Percentiles rank a stretch among this genome's conserved stretches.
Conservation (phyloP, 1,284 basidiomycete species). For the Moesziomyces sp. region DNA sequence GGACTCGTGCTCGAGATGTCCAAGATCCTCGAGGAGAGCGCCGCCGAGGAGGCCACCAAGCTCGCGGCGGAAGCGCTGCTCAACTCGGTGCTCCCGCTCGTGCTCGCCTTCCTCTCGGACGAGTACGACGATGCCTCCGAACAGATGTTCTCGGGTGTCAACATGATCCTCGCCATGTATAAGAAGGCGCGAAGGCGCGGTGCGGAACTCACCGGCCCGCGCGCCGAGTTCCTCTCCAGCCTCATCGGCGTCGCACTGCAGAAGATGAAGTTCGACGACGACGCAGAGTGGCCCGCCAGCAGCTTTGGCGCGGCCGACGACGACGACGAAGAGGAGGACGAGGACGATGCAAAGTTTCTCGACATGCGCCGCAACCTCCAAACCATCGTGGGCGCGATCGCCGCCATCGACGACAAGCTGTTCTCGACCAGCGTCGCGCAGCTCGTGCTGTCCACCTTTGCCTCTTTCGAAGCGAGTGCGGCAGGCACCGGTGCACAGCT, state of each 20-base stretch:
- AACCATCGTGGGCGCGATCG: conserved; percentile 81
- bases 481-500: conserved; percentile 71
- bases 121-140: conserved; percentile 71
- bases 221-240: conserved; percentile 76
- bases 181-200: conserved; percentile 61
- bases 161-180: conserved; percentile 58
- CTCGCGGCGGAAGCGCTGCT: conserved; percentile 78
- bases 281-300: conserved; percentile 83
- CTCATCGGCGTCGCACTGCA: conserved; percentile 82
- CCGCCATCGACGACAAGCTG: conserved; percentile 82
- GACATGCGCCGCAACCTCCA: conserved; percentile 87
- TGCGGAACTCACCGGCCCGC: conserved; percentile 37
- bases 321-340: conserved; percentile 75
- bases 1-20: conserved; percentile 84
- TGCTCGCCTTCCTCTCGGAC: conserved; percentile 89
- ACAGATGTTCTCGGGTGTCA: conserved; percentile 57
- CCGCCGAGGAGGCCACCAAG: conserved; percentile 75
- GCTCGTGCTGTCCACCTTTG: conserved; percentile 79
- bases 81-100: conserved; percentile 79
- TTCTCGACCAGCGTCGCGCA: conserved; percentile 79
- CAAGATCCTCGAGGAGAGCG: conserved; percentile 79
- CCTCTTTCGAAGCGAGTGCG: conserved; percentile 73
- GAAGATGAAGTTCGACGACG: conserved; percentile 75
- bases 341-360: conserved; percentile 85
- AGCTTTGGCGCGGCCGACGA: conserved; percentile 74